Percentiles rank a stretch among this genome's conserved stretches.
phyloP scores from a whole-genome alignment of 83 land plant species.

The Diphasiastrum complanatum region DNA sequence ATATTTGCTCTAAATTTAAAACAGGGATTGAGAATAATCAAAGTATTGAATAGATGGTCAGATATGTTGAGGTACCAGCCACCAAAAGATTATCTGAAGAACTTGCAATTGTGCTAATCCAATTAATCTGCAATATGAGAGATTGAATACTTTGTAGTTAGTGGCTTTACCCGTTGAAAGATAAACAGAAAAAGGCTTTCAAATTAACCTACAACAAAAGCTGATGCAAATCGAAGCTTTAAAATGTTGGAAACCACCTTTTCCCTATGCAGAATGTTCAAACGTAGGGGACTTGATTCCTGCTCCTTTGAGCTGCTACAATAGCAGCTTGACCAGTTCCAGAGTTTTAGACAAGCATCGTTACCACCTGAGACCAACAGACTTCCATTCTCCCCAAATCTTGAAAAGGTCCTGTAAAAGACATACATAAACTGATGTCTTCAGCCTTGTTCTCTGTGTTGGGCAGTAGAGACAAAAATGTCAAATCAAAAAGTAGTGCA shows the following conservation, averaged over 20 bases:
- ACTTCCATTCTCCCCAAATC: constrained; percentile 68
- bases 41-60: constrained; percentile 42
- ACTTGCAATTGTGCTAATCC: constrained; percentile 55
- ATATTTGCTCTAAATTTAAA: too few relatives aligned
- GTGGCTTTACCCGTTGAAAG: not conserved
- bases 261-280: constrained; percentile 41
- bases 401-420: constrained; percentile 57
- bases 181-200: not conserved
- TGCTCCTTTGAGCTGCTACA: constrained; percentile 16
- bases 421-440: too few relatives aligned
- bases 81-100: constrained; percentile 65
- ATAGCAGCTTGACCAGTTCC: constrained; percentile 53
- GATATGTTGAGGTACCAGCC: constrained; percentile 61
- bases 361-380: constrained; percentile 78
- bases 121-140: constrained; percentile 48
- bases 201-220: not conserved
- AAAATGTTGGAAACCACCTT: constrained; percentile 43
- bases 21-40: constrained; percentile 3
- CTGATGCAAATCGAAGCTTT: not conserved
- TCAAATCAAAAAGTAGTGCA: too few relatives aligned
- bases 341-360: constrained; percentile 64
- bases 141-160: not conserved
- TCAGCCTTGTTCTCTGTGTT: too few relatives aligned
- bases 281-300: constrained; percentile 20
- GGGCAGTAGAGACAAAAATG: too few relatives aligned